These are phyloP conservation scores for Fusarium caatingaense DNA, from an alignment of 2,329 filamentous ascomycete genomes.

Conservation along the genomic window DNA sequence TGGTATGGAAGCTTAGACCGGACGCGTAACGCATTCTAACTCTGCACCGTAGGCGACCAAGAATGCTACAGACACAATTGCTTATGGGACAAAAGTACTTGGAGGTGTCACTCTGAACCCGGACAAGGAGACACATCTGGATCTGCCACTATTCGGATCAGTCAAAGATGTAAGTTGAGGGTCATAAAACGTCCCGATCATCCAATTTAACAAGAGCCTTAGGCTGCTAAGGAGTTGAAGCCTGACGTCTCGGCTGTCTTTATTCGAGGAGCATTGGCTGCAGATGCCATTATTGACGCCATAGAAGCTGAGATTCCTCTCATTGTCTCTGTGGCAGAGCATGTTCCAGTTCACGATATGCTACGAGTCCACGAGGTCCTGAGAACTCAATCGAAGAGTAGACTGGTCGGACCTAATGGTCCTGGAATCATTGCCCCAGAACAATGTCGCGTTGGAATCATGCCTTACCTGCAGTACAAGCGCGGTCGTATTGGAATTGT, in stretches of 20 bases:
- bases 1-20: constrained; percentile 40
- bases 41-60: constrained; percentile 48
- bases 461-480: constrained; percentile 55
- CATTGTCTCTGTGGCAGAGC: constrained; percentile 82
- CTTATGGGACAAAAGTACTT: constrained; percentile 53
- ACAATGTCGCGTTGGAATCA: constrained; percentile 65
- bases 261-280: constrained; percentile 74
- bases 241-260: constrained; percentile 80
- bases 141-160: constrained; percentile 52
- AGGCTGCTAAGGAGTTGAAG: constrained; percentile 51
- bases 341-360: constrained; percentile 83
- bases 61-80: constrained; percentile 54
- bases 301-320: constrained; percentile 83
- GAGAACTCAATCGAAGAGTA: constrained; percentile 75
- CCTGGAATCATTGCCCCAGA: constrained; percentile 82
- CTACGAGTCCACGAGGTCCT: constrained; percentile 77
- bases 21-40: constrained; percentile 1
- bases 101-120: constrained; percentile 55
- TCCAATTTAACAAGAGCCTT: not conserved
- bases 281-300: constrained; percentile 76
- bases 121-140: constrained; percentile 49
- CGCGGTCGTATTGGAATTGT: constrained; percentile 78
- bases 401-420: constrained; percentile 83
- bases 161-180: constrained; percentile 46
- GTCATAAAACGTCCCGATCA: fast-evolving